phyloP scores from a whole-genome alignment of 768 basidiomycete genomes.

The Tephrocybe sp. region DNA sequence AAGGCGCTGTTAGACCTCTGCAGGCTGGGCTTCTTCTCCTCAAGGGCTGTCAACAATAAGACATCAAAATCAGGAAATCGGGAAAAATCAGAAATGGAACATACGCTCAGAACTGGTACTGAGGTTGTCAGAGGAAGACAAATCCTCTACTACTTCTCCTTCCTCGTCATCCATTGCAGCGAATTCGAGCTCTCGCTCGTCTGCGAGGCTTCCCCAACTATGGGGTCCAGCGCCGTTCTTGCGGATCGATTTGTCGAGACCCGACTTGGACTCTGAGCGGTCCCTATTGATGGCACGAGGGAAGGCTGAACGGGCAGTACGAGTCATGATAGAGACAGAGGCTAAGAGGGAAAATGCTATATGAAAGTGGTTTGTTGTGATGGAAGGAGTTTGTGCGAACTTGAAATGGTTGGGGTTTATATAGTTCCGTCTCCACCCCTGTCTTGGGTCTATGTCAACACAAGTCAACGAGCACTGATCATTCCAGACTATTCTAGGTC shows the following conservation, averaged over 20 bases:
- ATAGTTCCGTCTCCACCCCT: constrained; percentile 19
- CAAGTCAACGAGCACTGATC: constrained; percentile 15
- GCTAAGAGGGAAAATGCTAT: not conserved
- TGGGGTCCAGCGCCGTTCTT: constrained; percentile 81
- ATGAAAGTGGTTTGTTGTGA: constrained; percentile 5
- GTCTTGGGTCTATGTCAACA: constrained; percentile 18
- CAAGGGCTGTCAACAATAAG: constrained; percentile 18
- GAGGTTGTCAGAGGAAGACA: constrained; percentile 13
- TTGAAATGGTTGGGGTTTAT: constrained; percentile 16
- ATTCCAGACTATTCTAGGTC: constrained; percentile 18
- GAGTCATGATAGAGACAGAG: constrained; percentile 57
- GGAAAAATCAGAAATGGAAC: not conserved
- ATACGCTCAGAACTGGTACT: constrained; percentile 20
- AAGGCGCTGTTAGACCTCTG: constrained; percentile 42
- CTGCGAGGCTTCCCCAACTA: constrained; percentile 79
- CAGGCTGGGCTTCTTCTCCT: constrained; percentile 27
- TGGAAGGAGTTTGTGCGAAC: not conserved
- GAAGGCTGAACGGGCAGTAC: constrained; percentile 71
- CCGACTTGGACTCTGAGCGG: constrained; percentile 77
- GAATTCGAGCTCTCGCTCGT: constrained; percentile 63
- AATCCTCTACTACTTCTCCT: constrained; percentile 38
- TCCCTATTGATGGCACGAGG: constrained; percentile 75
- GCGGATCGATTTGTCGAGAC: constrained; percentile 67
- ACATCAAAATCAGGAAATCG: not conserved
- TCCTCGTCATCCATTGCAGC: constrained; percentile 61